A percentile compares a stretch with the other conserved stretches of the same genome.
Evolutionary conservation across 2,329 filamentous ascomycete genomes (phyloP).

Genomic region (Beauveria australis): DNA sequence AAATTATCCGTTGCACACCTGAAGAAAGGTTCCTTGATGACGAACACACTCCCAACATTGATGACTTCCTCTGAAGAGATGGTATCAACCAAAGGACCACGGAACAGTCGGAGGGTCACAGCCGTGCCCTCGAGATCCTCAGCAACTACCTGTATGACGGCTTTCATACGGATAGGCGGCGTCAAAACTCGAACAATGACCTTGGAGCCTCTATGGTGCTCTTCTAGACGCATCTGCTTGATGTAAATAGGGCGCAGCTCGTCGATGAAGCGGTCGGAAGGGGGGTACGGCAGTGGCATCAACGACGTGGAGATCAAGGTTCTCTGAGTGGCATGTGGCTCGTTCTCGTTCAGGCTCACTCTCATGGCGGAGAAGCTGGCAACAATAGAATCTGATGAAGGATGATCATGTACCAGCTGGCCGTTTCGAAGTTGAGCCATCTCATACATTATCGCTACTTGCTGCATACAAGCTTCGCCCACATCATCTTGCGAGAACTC

Average conservation of each 20-base stretch:
- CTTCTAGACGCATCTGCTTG: not conserved
- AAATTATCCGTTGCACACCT: conserved; percentile 29
- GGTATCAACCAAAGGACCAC: no score
- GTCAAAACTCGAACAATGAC: conserved; percentile 16
- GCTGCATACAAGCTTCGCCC: not conserved
- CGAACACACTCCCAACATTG: conserved; percentile 23
- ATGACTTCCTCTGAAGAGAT: conserved; percentile 23
- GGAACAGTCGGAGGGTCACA: conserved; percentile 27
- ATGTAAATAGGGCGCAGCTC: not conserved
- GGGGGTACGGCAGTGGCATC: not conserved
- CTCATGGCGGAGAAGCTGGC: not conserved
- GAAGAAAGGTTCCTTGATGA: conserved; percentile 49
- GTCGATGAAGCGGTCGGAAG: not conserved
- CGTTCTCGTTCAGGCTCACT: not conserved
- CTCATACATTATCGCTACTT: not conserved
- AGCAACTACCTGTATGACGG: conserved; percentile 21
- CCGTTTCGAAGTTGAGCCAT: not conserved
- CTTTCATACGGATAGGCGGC: conserved; percentile 3
- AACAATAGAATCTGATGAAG: not conserved
- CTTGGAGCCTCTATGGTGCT: conserved; percentile 13
- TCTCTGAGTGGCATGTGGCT: not conserved
- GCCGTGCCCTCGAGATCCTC: conserved; percentile 31
- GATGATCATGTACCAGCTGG: not conserved
- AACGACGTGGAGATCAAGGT: not conserved
- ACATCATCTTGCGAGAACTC: not conserved